These are phyloP conservation scores for Ogataea trehaloabstinens DNA, from an alignment of 805 yeast genomes.

Conservation along the genomic window DNA sequence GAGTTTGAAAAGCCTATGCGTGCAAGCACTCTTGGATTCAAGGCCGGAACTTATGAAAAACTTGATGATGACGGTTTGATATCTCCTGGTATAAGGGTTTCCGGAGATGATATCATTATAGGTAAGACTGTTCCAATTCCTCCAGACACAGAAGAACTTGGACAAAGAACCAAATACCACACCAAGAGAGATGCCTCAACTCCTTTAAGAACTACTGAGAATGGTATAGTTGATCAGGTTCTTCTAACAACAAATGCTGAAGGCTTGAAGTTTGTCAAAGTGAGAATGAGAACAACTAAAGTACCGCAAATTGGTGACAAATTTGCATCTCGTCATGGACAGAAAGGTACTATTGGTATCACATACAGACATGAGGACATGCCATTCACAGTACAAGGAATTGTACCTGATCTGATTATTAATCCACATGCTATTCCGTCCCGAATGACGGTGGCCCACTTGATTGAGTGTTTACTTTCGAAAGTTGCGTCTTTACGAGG, in stretches of 20 bases:
- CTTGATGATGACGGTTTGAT: constrained; percentile 97
- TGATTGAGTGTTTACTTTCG: constrained; percentile 94
- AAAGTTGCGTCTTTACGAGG: constrained; percentile 95
- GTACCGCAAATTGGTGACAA: constrained; percentile 99
- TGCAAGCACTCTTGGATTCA: constrained; percentile 89
- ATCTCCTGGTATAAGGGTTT: constrained; percentile 97
- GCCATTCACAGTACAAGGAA: constrained; percentile 95
- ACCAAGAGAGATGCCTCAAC: constrained; percentile 99
- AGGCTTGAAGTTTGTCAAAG: constrained; percentile 96
- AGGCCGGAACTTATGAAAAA: constrained; percentile 97
- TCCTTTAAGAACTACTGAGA: constrained; percentile 93
- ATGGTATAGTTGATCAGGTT: constrained; percentile 98
- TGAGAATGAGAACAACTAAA: constrained; percentile 98
- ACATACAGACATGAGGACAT: constrained; percentile 98
- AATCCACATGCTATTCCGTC: constrained; percentile 99
- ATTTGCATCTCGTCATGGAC: constrained; percentile 99
- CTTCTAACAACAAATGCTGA: constrained; percentile 96
- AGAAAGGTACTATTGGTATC: constrained; percentile 99
- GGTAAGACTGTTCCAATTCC: constrained; percentile 99
- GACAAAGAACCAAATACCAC: constrained; percentile 97
- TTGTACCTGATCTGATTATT: constrained; percentile 95
- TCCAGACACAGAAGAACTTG: constrained; percentile 98
- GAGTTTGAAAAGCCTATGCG: constrained; percentile 97
- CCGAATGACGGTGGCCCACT: constrained; percentile 99
- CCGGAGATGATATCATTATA: constrained; percentile 97